phyloP scores from a whole-genome alignment of 2,329 filamentous ascomycete species.

The Aspergillus udagawae region DNA sequence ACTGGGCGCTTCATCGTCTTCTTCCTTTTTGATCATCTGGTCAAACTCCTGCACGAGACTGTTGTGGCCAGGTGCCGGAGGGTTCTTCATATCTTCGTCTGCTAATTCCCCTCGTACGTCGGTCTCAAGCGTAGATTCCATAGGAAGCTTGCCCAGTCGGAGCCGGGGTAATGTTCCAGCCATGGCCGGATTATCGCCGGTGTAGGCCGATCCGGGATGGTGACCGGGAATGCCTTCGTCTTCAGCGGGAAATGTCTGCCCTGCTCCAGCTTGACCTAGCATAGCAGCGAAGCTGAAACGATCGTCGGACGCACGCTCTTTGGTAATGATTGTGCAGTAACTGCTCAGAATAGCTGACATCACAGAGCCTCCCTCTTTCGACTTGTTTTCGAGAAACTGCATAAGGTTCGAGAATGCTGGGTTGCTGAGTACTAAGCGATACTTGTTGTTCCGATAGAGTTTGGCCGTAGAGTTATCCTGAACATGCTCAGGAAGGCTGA shows the following conservation, averaged over 20 bases:
- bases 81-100: constrained; percentile 75
- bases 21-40: constrained; percentile 80
- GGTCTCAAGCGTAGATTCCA: constrained; percentile 75
- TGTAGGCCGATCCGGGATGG: constrained; percentile 60
- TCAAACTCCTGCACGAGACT: constrained; percentile 85
- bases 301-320: constrained; percentile 56
- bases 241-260: constrained; percentile 58
- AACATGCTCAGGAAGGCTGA: constrained; percentile 74
- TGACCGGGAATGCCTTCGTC: constrained; percentile 68
- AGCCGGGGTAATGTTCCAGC: constrained; percentile 59
- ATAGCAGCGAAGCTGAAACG: constrained; percentile 58
- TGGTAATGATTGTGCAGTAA: constrained; percentile 55
- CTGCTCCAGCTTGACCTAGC: constrained; percentile 51
- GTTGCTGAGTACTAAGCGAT: constrained; percentile 82
- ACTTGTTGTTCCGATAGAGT: constrained; percentile 81
- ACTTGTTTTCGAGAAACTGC: constrained; percentile 83
- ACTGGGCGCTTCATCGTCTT: constrained; percentile 75
- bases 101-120: constrained; percentile 85
- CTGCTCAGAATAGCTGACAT: constrained; percentile 69
- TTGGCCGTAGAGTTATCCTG: constrained; percentile 72
- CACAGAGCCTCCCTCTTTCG: constrained; percentile 72
- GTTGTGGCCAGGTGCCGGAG: constrained; percentile 65
- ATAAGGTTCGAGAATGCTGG: constrained; percentile 79
- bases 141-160: constrained; percentile 74
- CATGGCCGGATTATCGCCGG: constrained; percentile 53